Conservation (phyloP, 179 eudicot genomes). For the Silene vulgaris region DNA sequence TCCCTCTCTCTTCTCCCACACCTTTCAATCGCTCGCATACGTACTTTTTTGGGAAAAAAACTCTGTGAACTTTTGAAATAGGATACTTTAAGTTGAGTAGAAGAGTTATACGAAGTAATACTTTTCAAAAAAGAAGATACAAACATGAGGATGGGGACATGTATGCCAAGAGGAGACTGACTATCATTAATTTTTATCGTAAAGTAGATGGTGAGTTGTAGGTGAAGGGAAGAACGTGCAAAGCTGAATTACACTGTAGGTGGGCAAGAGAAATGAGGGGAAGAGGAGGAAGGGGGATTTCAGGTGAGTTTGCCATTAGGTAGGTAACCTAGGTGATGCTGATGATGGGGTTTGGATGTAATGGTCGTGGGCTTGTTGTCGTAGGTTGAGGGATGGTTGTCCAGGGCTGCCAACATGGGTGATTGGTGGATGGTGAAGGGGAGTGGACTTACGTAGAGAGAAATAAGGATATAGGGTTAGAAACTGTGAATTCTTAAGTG, state of each 20-base stretch:
- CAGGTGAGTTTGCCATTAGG: background rate
- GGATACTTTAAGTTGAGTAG: no score
- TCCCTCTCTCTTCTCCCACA: background rate
- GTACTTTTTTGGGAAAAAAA: no score
- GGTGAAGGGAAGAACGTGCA: background rate
- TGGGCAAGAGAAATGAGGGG: background rate
- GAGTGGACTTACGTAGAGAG: background rate
- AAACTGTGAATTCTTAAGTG: background rate
- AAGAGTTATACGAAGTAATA: no score
- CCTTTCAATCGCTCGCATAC: background rate
- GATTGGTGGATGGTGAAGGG: background rate
- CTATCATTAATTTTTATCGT: background rate
- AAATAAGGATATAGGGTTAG: background rate
- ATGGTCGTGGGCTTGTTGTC: background rate
- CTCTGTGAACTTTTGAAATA: no score
- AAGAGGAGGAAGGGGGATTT: background rate
- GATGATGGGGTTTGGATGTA: background rate
- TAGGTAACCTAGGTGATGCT: background rate
- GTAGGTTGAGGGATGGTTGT: background rate
- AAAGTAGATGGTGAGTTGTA: background rate
- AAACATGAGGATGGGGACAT: background rate
- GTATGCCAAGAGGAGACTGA: background rate
- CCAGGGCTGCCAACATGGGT: background rate
- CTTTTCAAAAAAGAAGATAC: background rate
- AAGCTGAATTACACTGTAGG: background rate